phyloP scores from a whole-genome alignment of 2,329 filamentous ascomycete genomes.

The Ceratocystis papillata region DNA sequence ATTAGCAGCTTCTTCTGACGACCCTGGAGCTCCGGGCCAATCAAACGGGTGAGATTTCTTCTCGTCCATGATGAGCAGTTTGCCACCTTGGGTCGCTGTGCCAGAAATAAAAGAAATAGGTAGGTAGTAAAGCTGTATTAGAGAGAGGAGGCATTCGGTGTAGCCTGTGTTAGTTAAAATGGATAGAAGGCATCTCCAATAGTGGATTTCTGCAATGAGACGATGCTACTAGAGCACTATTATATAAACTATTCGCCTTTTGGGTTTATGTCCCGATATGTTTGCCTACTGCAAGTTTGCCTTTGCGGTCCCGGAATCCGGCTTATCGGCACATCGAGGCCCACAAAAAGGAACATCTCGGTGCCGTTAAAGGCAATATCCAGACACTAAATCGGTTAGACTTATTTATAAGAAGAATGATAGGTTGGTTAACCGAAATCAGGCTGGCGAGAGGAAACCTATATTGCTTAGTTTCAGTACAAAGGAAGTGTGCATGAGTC shows the following conservation, averaged over 20 bases:
- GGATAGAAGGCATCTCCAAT: neutral
- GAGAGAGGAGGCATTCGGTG: neutral
- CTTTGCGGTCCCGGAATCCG: constrained; percentile 16
- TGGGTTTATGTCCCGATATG: neutral
- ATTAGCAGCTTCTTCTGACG: neutral
- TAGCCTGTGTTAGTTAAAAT: neutral
- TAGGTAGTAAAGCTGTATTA: neutral
- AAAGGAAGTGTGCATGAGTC: neutral
- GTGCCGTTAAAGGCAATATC: constrained; percentile 8
- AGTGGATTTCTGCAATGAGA: neutral
- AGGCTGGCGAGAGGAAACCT: neutral
- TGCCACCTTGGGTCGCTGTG: neutral
- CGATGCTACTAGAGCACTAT: neutral
- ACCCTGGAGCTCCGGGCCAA: neutral
- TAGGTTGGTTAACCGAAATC: neutral
- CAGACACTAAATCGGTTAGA: neutral
- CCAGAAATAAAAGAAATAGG: neutral
- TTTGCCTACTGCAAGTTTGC: neutral
- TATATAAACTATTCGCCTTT: neutral
- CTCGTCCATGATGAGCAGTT: neutral
- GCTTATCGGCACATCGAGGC: constrained; percentile 8
- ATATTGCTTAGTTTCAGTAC: neutral
- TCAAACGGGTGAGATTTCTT: neutral
- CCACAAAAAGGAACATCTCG: neutral
- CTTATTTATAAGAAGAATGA: neutral